Evolutionary conservation across 768 basidiomycete species (phyloP).

Genomic region (Phylloporus sp.): DNA sequence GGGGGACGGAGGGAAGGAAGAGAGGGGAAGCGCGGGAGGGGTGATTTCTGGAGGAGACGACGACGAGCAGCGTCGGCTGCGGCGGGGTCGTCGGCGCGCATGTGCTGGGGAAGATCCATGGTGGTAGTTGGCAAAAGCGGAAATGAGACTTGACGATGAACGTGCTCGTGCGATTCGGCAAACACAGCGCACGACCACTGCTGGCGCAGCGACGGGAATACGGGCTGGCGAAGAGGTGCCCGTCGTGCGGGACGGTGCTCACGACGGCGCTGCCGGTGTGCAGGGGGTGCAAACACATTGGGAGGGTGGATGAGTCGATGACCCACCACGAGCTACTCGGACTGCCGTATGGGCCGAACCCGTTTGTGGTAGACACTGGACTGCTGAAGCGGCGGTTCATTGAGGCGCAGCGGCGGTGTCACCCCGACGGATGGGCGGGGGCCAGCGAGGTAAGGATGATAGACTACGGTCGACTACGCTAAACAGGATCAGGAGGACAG

Average conservation of each 20-base stretch:
- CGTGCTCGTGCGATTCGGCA: slow-evolving; percentile 16
- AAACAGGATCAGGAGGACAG: slow-evolving; percentile 20
- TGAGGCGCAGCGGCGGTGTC: slow-evolving; percentile 68
- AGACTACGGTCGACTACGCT: slow-evolving; percentile 4
- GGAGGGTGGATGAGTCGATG: slow-evolving; percentile 48
- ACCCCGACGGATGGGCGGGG: slow-evolving; percentile 84
- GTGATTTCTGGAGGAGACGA: slow-evolving; percentile 38
- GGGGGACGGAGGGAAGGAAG: slow-evolving; percentile 26
- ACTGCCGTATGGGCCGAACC: slow-evolving; percentile 57
- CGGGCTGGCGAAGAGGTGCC: slow-evolving; percentile 39
- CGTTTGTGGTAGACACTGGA: slow-evolving; percentile 62
- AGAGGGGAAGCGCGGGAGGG: slow-evolving; percentile 31
- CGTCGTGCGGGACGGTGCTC: slow-evolving; percentile 57
- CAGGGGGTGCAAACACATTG: slow-evolving; percentile 64
- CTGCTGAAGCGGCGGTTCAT: slow-evolving; percentile 65
- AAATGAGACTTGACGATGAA: slow-evolving; percentile 6
- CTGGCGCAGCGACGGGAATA: slow-evolving; percentile 17
- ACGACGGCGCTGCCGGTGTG: slow-evolving; percentile 73
- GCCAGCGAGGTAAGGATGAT: slow-evolving; percentile 49
- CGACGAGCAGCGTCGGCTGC: slow-evolving; percentile 46
- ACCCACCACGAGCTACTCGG: slow-evolving; percentile 70
- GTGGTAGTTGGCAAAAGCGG: slow-evolving; percentile 3
- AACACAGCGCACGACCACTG: slow-evolving; percentile 2
- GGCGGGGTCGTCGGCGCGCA: slow-evolving; percentile 39
- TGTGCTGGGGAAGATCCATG: slow-evolving; percentile 35